Percentiles rank a stretch among this genome's conserved stretches.
phyloP scores from a whole-genome alignment of 176 grass and related monocot genomes.

The bread wheat (Triticum aestivum) region DNA sequence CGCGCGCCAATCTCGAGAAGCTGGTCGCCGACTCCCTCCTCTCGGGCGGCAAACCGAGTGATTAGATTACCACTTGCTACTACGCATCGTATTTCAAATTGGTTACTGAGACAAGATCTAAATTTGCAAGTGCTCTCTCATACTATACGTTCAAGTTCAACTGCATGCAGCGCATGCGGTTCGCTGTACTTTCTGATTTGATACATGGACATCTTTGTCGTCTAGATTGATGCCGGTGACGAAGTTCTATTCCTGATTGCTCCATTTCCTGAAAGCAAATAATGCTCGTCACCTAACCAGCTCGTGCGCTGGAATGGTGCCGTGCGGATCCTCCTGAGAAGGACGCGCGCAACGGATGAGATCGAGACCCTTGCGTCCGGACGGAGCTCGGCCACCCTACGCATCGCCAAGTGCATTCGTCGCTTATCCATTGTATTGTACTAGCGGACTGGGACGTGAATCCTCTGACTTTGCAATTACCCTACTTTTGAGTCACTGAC shows the following conservation, averaged over 20 bases:
- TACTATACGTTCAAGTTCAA: no score
- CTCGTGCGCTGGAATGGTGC: not conserved
- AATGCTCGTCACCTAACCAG: not conserved
- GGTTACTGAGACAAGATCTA: not conserved
- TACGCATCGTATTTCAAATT: no score
- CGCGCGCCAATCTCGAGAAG: conserved; percentile 37
- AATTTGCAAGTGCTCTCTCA: not conserved
- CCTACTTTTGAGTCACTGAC: no score
- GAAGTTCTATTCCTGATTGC: not conserved
- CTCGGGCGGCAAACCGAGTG: conserved; percentile 2
- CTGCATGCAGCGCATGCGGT: not conserved
- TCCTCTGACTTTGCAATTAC: no score
- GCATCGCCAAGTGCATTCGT: not conserved
- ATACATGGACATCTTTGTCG: not conserved
- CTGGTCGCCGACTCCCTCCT: conserved; percentile 38
- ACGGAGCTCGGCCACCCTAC: not conserved
- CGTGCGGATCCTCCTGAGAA: not conserved
- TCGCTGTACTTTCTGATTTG: not conserved
- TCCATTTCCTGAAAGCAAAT: not conserved
- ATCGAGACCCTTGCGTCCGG: not conserved
- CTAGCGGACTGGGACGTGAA: no score
- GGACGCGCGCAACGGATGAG: not conserved
- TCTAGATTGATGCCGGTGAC: no score
- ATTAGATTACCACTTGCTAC: not conserved
- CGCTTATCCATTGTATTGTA: no score